Evolutionary conservation across 805 yeast genomes (phyloP), one percentile per base, ranked within the genome.

Genomic region (Candida boleticola): DNA sequence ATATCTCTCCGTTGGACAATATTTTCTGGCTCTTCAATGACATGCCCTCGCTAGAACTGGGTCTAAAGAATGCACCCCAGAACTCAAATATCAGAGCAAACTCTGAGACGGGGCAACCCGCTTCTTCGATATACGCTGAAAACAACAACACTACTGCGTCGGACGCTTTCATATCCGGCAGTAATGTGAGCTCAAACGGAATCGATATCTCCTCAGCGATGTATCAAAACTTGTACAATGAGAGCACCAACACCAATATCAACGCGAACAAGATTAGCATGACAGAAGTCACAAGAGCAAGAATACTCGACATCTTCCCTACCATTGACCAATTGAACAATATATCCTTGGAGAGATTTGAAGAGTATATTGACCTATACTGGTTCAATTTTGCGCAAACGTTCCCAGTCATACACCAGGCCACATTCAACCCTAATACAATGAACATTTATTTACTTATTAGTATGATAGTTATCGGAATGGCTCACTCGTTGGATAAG

Each of bases 401-500:
- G 3, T 45, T 38, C 29, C 49, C 49, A 10, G 22, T 45, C 13
- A 39, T 45, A 23, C 49, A 45, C 30, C 39, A 33, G 17, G 38
- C 46, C 6, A 43, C 49, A 3, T 45, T 45, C 37, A 36, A 41
- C 35, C 42, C 45, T 7, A 39, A 39, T 18, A 31, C 34, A 19
- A 19, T 34, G 16, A 26, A 44, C 30, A 25, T 38, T 5, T 32
- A 36, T 19, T 33, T 48, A 16, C 22, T 48, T 16, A 39, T 40
- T 4, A 22, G 41, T 14, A 46, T 48, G 37, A 37, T 48, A 20
- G 36, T 29, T 4, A 46, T 48, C 26, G 52, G 47, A 10, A 44
- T 46, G 50, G 50, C 46, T 3, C 44, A 46, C 36, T 40, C 47
- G 9, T 27, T 36, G 29, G 45, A 40, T 25, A 35, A 43, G 17